phyloP scores from a whole-genome alignment of 306 rosid species.

The Acacia crassicarpa region DNA sequence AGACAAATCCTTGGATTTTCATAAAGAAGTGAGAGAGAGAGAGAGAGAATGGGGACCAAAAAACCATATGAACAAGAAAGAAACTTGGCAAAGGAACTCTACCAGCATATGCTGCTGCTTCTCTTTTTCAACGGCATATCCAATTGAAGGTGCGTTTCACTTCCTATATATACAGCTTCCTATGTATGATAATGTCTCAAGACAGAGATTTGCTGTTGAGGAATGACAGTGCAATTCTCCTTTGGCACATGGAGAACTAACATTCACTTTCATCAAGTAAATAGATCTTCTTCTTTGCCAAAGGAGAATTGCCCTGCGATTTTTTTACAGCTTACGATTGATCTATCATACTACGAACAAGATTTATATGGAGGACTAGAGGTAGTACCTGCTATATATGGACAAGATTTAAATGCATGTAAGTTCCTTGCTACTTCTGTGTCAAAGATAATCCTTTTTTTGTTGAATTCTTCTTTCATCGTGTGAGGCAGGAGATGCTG shows the following conservation, averaged over 20 bases:
- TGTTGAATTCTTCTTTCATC: neutral
- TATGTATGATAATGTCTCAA: neutral
- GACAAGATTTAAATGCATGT: neutral
- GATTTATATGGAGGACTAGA: too few species aligned
- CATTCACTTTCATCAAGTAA: neutral
- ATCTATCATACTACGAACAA: neutral
- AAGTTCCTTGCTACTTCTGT: neutral
- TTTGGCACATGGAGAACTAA: constrained; percentile 45
- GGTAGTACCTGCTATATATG: neutral
- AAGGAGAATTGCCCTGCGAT: constrained; percentile 79
- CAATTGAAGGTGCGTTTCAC: constrained; percentile 32
- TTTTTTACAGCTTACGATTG: constrained; percentile 26
- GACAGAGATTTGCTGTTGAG: constrained; percentile 35
- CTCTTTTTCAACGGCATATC: constrained; percentile 40
- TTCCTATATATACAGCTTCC: constrained; percentile 16
- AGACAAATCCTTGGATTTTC: constrained; percentile 19
- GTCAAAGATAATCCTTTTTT: neutral
- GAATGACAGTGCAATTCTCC: constrained; percentile 64
- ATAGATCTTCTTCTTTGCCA: constrained; percentile 42
- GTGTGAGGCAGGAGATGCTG: neutral
- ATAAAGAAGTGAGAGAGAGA: constrained; percentile 22
- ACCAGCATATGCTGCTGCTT: constrained; percentile 37
- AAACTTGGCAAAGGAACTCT: constrained; percentile 32
- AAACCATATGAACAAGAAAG: constrained; percentile 27
- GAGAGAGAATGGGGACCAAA: constrained; percentile 31